Evolutionary conservation across 345 rosid species (phyloP).

Genomic region (Populus alba): DNA sequence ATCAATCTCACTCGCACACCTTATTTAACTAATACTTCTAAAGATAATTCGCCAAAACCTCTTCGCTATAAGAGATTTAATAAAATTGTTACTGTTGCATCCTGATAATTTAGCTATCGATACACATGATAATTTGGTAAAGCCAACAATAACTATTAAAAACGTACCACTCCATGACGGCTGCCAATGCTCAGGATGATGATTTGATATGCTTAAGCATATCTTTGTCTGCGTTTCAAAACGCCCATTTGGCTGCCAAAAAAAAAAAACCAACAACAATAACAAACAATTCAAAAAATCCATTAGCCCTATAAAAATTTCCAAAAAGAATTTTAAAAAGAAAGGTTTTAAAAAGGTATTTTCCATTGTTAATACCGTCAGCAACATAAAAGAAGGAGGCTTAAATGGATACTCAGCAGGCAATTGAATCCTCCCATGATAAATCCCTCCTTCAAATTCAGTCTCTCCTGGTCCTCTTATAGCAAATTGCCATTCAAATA

Average conservation of each 20-base stretch:
- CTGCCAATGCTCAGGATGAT: constrained; percentile 99
- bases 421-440: constrained; percentile 94
- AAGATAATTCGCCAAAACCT: not conserved
- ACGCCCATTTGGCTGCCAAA: constrained; percentile 81
- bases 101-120: not conserved
- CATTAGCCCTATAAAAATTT: not conserved
- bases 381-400: constrained; percentile 93
- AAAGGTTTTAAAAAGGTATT: not conserved
- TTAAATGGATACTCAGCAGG: constrained; percentile 95
- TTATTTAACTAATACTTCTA: not conserved
- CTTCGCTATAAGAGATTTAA: not conserved
- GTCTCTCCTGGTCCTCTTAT: constrained; percentile 79
- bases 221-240: constrained; percentile 92
- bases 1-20: not conserved
- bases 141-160: not conserved
- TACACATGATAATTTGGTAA: not conserved
- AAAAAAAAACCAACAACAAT: not conserved
- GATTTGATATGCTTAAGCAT: constrained; percentile 92
- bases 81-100: not conserved
- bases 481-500: constrained; percentile 98
- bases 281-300: not conserved
- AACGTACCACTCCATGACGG: constrained; percentile 96
- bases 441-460: constrained; percentile 94
- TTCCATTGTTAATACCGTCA: constrained; percentile 50
- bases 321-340: not conserved